A percentile compares a stretch with the other conserved stretches of the same genome.
These are phyloP conservation scores for Tylopilus orsonianus DNA, from an alignment of 1,284 basidiomycete genomes.

Conservation along the genomic window DNA sequence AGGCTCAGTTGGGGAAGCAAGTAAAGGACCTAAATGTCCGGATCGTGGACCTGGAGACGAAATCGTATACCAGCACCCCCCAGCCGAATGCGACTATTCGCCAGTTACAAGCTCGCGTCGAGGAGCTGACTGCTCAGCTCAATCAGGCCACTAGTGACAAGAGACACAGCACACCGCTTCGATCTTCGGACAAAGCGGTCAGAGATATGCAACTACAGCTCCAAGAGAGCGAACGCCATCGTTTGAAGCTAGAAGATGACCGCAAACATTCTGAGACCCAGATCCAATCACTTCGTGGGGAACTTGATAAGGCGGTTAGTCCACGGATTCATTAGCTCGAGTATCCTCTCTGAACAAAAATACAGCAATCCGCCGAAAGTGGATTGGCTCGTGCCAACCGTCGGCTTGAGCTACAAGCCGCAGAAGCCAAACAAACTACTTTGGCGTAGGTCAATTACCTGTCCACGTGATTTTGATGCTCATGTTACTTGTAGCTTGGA, in stretches of 20 bases:
- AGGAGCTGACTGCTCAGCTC: constrained; percentile 69
- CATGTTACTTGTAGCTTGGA: constrained; percentile 48
- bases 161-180: constrained; percentile 47
- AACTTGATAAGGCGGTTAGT: constrained; percentile 54
- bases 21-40: constrained; percentile 79
- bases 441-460: constrained; percentile 51
- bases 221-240: constrained; percentile 61
- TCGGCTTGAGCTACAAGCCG: constrained; percentile 72
- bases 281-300: constrained; percentile 52
- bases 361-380: constrained; percentile 70
- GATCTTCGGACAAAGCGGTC: constrained; percentile 51
- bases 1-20: constrained; percentile 82
- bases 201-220: constrained; percentile 56
- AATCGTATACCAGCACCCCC: constrained; percentile 66
- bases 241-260: constrained; percentile 63
- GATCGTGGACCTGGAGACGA: constrained; percentile 80
- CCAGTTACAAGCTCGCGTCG: constrained; percentile 65
- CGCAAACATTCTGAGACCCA: constrained; percentile 57
- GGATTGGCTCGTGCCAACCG: constrained; percentile 69
- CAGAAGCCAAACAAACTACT: constrained; percentile 68
- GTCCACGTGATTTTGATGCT: constrained; percentile 4
- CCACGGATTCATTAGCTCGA: neutral
- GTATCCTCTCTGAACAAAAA: constrained; percentile 8
- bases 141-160: constrained; percentile 49
- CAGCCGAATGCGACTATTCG: constrained; percentile 53